These are phyloP conservation scores for Geotrichum europaeum DNA, from an alignment of 1,139 yeast genomes.

Conservation along the genomic window DNA sequence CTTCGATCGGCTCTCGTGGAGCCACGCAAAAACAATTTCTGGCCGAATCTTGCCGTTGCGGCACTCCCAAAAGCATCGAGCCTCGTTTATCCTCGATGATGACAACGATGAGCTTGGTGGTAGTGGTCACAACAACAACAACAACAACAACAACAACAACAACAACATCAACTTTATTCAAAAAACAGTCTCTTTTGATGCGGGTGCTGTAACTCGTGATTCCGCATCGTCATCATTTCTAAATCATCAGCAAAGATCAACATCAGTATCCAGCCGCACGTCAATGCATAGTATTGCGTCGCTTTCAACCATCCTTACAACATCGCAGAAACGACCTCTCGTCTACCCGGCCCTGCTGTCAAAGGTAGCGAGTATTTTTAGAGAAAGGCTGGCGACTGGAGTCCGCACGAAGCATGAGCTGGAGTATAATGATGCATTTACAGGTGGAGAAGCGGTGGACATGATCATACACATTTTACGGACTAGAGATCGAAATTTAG, in stretches of 20 bases:
- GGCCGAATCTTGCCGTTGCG: conserved; percentile 1
- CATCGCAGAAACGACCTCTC: conserved; percentile 49
- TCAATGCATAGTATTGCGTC: conserved; percentile 12
- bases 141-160: conserved; percentile 1
- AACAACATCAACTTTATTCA: neutral
- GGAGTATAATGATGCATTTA: conserved; percentile 87
- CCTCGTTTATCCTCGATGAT: conserved; percentile 4
- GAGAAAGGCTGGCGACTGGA: conserved; percentile 62
- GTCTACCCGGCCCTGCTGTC: conserved; percentile 89
- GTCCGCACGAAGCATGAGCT: conserved; percentile 90
- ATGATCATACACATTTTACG: conserved; percentile 75
- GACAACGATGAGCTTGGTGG: neutral
- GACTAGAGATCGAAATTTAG: conserved; percentile 87
- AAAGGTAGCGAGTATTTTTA: conserved; percentile 72
- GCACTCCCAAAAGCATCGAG: conserved; percentile 2
- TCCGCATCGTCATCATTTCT: neutral
- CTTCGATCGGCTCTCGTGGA: conserved; percentile 1
- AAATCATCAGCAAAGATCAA: conserved; percentile 6
- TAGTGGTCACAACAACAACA: neutral
- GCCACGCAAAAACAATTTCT: conserved; percentile 9
- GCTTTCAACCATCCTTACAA: conserved; percentile 37
- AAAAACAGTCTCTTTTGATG: neutral
- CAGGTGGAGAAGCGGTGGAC: conserved; percentile 93
- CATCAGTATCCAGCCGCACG: conserved; percentile 15
- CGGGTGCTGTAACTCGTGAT: conserved; percentile 1